Evolutionary conservation across 768 basidiomycete species (phyloP).

Genomic region (Trametes cubensis): DNA sequence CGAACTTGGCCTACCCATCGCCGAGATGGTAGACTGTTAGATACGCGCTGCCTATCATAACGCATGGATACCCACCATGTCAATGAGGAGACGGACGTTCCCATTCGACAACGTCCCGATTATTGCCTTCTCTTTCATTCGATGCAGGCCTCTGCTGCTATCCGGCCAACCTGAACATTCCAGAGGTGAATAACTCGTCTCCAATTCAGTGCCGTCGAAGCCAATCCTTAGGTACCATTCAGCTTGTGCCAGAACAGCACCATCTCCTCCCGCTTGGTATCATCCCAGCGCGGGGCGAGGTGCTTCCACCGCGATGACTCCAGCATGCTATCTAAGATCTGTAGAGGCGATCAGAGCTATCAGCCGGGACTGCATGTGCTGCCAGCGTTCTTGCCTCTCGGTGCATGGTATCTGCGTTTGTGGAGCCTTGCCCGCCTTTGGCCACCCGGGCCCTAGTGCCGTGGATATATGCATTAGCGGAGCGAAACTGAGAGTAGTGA

Average conservation of each 20-base stretch:
- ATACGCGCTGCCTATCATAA: neutral
- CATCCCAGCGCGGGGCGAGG: constrained; percentile 49
- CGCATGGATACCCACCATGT: constrained; percentile 49
- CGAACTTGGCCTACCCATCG: constrained; percentile 55
- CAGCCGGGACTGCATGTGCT: neutral
- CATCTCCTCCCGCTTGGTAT: constrained; percentile 45
- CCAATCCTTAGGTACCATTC: constrained; percentile 38
- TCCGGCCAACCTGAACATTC: constrained; percentile 59
- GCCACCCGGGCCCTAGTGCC: constrained; percentile 46
- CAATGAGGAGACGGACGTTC: constrained; percentile 59
- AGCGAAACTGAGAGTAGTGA: neutral
- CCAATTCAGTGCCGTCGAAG: neutral
- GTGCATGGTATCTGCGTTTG: constrained; percentile 59
- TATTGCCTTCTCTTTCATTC: constrained; percentile 52
- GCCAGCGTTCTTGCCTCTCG: constrained; percentile 44
- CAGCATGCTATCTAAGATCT: constrained; percentile 65
- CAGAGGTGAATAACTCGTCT: neutral
- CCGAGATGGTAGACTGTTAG: neutral
- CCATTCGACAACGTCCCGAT: constrained; percentile 65
- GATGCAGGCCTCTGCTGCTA: constrained; percentile 47
- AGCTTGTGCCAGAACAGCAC: constrained; percentile 64
- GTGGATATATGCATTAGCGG: neutral
- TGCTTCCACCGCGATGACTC: constrained; percentile 50
- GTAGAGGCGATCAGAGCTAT: neutral
- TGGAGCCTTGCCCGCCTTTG: constrained; percentile 47